Evolutionary conservation across 345 rosid genomes (phyloP).

Genomic region (Rhizophora mangle): DNA sequence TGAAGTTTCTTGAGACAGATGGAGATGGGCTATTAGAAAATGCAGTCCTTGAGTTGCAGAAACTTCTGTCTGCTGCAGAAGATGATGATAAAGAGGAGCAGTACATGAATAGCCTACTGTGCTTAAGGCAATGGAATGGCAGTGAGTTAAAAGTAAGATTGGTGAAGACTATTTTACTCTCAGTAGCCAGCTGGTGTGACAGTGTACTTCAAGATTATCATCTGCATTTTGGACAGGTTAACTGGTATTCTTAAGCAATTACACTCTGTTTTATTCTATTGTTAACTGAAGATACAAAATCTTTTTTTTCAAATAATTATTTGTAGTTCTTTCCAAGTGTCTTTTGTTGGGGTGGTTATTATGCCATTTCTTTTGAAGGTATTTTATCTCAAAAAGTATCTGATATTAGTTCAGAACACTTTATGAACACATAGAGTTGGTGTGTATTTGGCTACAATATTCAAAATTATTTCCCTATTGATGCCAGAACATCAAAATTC

Average conservation of each 20-base stretch:
- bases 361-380: neutral
- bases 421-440: neutral
- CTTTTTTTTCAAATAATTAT: conserved; percentile 1
- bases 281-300: conserved; percentile 5
- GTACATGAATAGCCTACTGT: conserved; percentile 52
- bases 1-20: conserved; percentile 75
- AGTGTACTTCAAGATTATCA: conserved; percentile 76
- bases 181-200: conserved; percentile 76
- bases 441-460: too few relatives aligned
- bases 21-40: conserved; percentile 62
- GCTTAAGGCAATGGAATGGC: conserved; percentile 48
- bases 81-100: conserved; percentile 49
- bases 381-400: neutral
- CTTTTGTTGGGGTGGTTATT: neutral
- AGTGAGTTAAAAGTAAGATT: conserved; percentile 42
- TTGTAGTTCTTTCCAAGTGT: neutral
- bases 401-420: neutral
- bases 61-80: conserved; percentile 41
- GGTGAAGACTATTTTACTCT: conserved; percentile 50
- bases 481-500: too few relatives aligned
- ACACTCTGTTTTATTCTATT: conserved; percentile 3
- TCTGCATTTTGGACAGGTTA: conserved; percentile 74
- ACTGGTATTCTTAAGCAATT: conserved; percentile 23
- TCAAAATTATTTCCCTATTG: too few relatives aligned
- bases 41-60: conserved; percentile 57